phyloP scores from a whole-genome alignment of 177 flowering plant genomes.

The Vitis hybrid region DNA sequence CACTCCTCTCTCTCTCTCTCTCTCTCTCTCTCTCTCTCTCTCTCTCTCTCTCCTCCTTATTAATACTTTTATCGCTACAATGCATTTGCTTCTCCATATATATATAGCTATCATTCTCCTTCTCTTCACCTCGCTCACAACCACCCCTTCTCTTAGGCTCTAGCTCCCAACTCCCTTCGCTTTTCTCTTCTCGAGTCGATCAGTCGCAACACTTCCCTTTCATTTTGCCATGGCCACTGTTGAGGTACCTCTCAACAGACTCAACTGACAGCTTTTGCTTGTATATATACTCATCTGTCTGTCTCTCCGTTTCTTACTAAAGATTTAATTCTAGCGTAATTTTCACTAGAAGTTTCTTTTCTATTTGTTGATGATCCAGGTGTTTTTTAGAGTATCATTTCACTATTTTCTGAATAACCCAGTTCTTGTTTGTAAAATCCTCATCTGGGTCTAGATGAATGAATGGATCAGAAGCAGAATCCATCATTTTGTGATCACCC shows the following conservation, averaged over 20 bases:
- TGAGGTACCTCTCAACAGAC: slow-evolving; percentile 29
- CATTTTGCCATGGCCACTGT: slow-evolving; percentile 35
- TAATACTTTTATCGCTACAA: slow-evolving; percentile 6
- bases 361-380: too few relatives aligned
- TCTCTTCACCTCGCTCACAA: slow-evolving; percentile 21
- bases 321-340: too few relatives aligned
- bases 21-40: neutral
- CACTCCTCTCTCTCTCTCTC: neutral
- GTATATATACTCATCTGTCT: too few relatives aligned
- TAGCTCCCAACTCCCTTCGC: neutral
- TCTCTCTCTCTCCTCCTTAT: neutral
- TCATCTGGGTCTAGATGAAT: too few relatives aligned
- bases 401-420: too few relatives aligned
- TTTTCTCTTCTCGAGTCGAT: neutral
- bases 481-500: too few relatives aligned
- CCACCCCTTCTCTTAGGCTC: neutral
- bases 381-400: too few relatives aligned
- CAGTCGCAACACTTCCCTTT: neutral
- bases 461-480: too few relatives aligned
- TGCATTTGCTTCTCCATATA: slow-evolving; percentile 24
- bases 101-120: slow-evolving; percentile 17
- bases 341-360: too few relatives aligned
- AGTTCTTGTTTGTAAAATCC: too few relatives aligned
- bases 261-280: neutral
- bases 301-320: too few relatives aligned